A percentile compares a stretch with the other conserved stretches of the same genome.
Conservation (phyloP, 2,329 filamentous ascomycete species). For the Coniochaeta ligniaria region DNA sequence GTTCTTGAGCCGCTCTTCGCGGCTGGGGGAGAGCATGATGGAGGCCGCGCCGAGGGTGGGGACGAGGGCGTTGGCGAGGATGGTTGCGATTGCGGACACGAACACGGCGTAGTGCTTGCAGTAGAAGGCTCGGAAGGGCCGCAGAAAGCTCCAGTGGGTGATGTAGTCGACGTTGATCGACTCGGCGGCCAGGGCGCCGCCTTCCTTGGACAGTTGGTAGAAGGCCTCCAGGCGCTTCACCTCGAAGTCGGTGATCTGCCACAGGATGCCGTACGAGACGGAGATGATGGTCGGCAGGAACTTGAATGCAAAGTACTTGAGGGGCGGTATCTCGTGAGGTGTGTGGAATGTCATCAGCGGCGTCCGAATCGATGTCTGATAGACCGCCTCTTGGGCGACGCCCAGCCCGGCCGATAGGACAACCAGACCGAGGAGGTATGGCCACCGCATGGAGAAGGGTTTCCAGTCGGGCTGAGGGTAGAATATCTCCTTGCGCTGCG, state of each 20-base stretch:
- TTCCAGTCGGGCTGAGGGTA: conserved; percentile 62
- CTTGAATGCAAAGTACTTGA: conserved; percentile 54
- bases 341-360: conserved; percentile 42
- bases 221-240: conserved; percentile 61
- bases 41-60: conserved; percentile 61
- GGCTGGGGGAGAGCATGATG: conserved; percentile 48
- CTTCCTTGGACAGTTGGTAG: conserved; percentile 55
- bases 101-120: conserved; percentile 62
- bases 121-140: conserved; percentile 55
- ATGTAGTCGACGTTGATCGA: conserved; percentile 71
- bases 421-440: conserved; percentile 48
- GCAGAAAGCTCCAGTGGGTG: conserved; percentile 58
- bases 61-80: conserved; percentile 60
- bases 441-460: conserved; percentile 57
- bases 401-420: conserved; percentile 46
- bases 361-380: conserved; percentile 35
- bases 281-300: conserved; percentile 56
- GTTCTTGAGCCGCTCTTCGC: conserved; percentile 31
- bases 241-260: conserved; percentile 60
- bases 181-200: conserved; percentile 54
- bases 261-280: conserved; percentile 56
- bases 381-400: conserved; percentile 46
- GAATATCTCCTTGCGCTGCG: conserved; percentile 40
- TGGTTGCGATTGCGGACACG: conserved; percentile 55
- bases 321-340: conserved; percentile 41